A percentile compares a stretch with the other conserved stretches of the same genome.
These are phyloP conservation scores for Daedalea quercina DNA, from an alignment of 768 basidiomycete genomes.

Conservation along the genomic window DNA sequence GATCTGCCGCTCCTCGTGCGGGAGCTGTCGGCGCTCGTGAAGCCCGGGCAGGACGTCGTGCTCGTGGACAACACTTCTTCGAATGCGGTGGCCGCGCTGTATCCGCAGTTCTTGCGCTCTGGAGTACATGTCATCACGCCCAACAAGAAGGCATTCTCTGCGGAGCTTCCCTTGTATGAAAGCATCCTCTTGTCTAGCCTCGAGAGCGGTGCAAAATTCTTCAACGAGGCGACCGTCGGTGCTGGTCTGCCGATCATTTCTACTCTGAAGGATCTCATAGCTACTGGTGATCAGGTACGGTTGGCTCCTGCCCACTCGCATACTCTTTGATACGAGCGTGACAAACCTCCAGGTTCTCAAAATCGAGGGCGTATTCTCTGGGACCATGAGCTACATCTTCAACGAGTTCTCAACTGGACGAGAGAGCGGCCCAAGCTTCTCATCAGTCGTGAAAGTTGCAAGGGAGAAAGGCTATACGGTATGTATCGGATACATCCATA, in stretches of 20 bases:
- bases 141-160: conserved; percentile 96
- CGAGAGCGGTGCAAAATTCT: conserved; percentile 56
- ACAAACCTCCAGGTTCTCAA: conserved; percentile 40
- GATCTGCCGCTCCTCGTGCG: conserved; percentile 34
- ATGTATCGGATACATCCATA: not conserved
- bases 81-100: conserved; percentile 70
- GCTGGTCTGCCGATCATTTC: conserved; percentile 91
- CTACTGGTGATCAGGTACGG: conserved; percentile 82
- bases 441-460: conserved; percentile 81
- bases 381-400: conserved; percentile 98
- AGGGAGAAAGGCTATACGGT: conserved; percentile 95
- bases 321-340: too few species aligned
- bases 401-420: conserved; percentile 82
- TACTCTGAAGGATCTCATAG: conserved; percentile 86
- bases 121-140: conserved; percentile 91
- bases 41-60: conserved; percentile 48
- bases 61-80: conserved; percentile 91
- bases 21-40: conserved; percentile 39
- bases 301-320: too few species aligned
- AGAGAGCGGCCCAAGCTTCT: conserved; percentile 70
- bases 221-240: conserved; percentile 91
- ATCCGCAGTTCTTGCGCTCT: conserved; percentile 70
- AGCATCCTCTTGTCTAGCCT: conserved; percentile 55
- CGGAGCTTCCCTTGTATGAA: conserved; percentile 58
- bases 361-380: conserved; percentile 97